phyloP scores from a whole-genome alignment of 371 early-diverging fungal genomes.

The Globomyces sp. region DNA sequence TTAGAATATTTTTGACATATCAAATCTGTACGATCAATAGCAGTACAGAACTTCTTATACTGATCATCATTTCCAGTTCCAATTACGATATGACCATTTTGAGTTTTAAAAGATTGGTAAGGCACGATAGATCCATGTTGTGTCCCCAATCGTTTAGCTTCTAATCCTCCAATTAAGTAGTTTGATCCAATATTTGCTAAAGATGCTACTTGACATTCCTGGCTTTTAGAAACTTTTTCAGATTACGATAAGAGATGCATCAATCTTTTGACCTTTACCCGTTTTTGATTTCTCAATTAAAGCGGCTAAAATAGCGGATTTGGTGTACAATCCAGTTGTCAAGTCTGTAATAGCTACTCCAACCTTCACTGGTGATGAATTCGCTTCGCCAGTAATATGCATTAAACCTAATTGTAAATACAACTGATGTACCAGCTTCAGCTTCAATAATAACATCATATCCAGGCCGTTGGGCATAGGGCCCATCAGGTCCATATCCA shows the following conservation, averaged over 20 bases:
- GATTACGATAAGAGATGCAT: constrained; percentile 67
- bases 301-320: constrained; percentile 86
- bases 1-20: constrained; percentile 55
- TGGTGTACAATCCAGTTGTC: constrained; percentile 81
- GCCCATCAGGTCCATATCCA: constrained; percentile 87
- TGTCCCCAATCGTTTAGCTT: constrained; percentile 84
- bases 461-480: constrained; percentile 75
- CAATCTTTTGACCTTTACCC: constrained; percentile 80
- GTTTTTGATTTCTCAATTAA: constrained; percentile 67
- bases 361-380: constrained; percentile 85
- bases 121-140: constrained; percentile 90
- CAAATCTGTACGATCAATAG: constrained; percentile 46
- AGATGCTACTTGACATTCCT: constrained; percentile 81
- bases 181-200: constrained; percentile 86
- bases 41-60: constrained; percentile 60
- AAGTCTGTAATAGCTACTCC: constrained; percentile 92
- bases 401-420: constrained; percentile 88
- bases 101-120: constrained; percentile 79
- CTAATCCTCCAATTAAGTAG: constrained; percentile 77
- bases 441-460: constrained; percentile 92
- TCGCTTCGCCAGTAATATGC: constrained; percentile 88
- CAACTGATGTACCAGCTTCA: constrained; percentile 6
- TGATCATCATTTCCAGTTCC: constrained; percentile 89
- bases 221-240: neutral
- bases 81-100: constrained; percentile 79